Evolutionary conservation across 2,329 filamentous ascomycete genomes (phyloP).

Genomic region (Aspergillus aculeatinus): DNA sequence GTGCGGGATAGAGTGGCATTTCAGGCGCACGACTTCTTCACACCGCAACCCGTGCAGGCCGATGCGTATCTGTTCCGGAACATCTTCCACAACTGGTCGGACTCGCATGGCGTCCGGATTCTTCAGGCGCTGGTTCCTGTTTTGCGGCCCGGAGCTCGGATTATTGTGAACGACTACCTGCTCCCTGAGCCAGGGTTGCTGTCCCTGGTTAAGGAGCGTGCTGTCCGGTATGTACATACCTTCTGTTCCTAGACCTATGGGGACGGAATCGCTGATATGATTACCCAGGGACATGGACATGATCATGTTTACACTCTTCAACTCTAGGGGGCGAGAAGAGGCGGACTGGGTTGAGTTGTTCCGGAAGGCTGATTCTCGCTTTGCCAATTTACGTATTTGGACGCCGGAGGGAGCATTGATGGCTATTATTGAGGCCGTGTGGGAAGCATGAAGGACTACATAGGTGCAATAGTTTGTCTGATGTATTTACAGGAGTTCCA

Average conservation of each 20-base stretch:
- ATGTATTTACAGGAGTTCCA: too few species aligned
- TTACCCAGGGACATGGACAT: background rate
- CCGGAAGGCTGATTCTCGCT: background rate
- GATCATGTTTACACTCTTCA: background rate
- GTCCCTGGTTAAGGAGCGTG: background rate
- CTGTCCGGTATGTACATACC: background rate
- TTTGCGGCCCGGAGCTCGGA: background rate
- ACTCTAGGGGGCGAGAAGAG: background rate
- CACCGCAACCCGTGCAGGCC: background rate
- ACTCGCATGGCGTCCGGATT: background rate
- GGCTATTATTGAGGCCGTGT: too few species aligned
- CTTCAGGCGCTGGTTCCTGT: background rate
- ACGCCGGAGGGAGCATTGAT: too few species aligned
- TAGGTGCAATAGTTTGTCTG: too few species aligned
- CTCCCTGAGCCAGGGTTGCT: background rate
- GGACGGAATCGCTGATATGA: too few species aligned
- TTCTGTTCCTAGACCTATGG: too few species aligned
- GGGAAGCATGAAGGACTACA: too few species aligned
- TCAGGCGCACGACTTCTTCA: constrained; percentile 7
- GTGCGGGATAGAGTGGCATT: background rate
- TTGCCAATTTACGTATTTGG: background rate
- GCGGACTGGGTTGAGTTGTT: background rate
- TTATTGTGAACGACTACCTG: background rate
- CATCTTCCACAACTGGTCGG: constrained; percentile 6
- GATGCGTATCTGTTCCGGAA: constrained; percentile 2